Evolutionary conservation across 2,329 filamentous ascomycete genomes (phyloP).

Genomic region (Colletotrichum lini): DNA sequence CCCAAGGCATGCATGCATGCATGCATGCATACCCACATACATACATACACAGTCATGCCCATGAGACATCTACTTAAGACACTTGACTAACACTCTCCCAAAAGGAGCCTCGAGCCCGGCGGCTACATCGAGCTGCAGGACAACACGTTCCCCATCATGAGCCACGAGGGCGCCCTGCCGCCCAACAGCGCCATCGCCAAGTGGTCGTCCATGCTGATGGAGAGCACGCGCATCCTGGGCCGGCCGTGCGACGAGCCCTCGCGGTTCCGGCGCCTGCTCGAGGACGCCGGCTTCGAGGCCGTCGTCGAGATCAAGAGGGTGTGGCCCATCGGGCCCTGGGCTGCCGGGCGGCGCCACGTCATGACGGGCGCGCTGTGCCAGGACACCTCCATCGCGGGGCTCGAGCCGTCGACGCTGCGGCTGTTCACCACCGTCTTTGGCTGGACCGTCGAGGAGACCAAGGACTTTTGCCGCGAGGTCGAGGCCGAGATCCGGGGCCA

Average conservation of each 20-base stretch:
- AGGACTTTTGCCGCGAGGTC: conserved; percentile 48
- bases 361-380: conserved; percentile 46
- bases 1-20: no score
- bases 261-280: conserved; percentile 55
- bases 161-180: conserved; percentile 51
- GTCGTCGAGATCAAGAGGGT: conserved; percentile 63
- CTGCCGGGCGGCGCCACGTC: conserved; percentile 61
- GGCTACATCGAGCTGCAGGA: conserved; percentile 54
- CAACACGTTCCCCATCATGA: conserved; percentile 47
- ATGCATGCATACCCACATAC: no score
- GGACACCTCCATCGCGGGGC: conserved; percentile 39
- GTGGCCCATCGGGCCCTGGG: conserved; percentile 67
- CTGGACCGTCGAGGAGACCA: conserved; percentile 49
- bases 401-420: conserved; percentile 51
- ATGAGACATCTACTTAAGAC: no score
- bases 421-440: conserved; percentile 51
- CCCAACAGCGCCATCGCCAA: conserved; percentile 48
- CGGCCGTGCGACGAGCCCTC: conserved; percentile 16
- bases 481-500: conserved; percentile 49
- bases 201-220: conserved; percentile 51
- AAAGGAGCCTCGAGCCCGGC: conserved; percentile 49
- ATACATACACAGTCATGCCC: no score
- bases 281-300: conserved; percentile 68
- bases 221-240: conserved; percentile 48
- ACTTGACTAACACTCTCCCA: not conserved